Base-by-base conservation (phyloP, 148 eudicot species). In the Nyssa sinensis region DNA sequence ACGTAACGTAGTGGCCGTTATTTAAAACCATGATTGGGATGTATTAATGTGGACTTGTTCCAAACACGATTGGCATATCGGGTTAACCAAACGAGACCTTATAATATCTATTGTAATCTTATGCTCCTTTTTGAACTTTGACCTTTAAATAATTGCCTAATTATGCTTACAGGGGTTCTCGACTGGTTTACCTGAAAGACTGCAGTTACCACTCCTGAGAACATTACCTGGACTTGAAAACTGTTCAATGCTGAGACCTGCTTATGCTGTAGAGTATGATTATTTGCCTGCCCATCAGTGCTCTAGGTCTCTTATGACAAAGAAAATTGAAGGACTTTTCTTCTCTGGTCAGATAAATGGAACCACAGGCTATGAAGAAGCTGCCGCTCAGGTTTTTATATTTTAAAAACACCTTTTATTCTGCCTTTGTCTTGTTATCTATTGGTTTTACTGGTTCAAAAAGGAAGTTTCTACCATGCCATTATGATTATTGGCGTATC, bases 341-440 rank as follows among this genome's bases (percentile, higher is more conserved):
- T 93, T 95, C 84, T 95, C 99, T 81, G 99, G 99, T 80, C 99
- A 95, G 81, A 93, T 95, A 69, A 95, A 95, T 77, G 99, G 97
- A 75, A 95, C 99, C 77, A 95, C 99, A 39, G 99, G 99, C 73
- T 95, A 95, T 63, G 99, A 95, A 84, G 99, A 95, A 87, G 99
- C 99, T 79, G 97, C 99, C 71, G 93, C 99, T 7, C 99, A 95
- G 99, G 99, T 95, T 62, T 31, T 82, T 68, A 51, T 49, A 13
- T 80, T 62, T 71, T 25, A 24, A 35, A 11, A 27, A 29, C 28
- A 4, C 53, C 41, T 29, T 37, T 10, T 64, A 25, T 64, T 2
- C 5, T 69, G 11, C 57, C 57, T 21, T 70, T 19, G 6, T n/a
- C 25, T 21, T 55, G n/a, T 1, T 33, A 41, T 73, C 12, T 44